These are phyloP conservation scores for Spergularia marina DNA, from an alignment of 148 eudicot genomes.

Conservation along the genomic window DNA sequence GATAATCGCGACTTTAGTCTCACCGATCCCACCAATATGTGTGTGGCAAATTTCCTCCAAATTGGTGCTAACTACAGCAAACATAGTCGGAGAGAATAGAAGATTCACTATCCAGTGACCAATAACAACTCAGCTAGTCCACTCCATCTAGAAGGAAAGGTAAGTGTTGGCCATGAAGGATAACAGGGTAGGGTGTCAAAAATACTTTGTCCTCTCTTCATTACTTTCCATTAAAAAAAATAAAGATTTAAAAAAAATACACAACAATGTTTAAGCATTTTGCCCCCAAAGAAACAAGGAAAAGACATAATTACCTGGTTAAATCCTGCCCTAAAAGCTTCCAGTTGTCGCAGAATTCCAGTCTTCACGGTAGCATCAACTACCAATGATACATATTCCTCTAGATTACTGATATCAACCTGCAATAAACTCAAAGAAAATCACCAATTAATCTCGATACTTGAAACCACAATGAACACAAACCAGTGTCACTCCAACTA, in stretches of 20 bases:
- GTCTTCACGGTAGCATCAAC: slow-evolving; percentile 87
- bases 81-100: not conserved
- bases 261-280: not conserved
- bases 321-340: slow-evolving; percentile 93
- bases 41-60: not conserved
- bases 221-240: too few species aligned
- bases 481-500: not conserved
- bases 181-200: too few species aligned
- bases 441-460: slow-evolving; percentile 1
- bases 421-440: slow-evolving; percentile 23
- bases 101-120: too few species aligned
- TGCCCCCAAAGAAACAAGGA: not conserved
- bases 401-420: slow-evolving; percentile 80
- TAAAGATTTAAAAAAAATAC: not conserved
- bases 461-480: slow-evolving; percentile 1
- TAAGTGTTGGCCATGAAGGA: too few species aligned
- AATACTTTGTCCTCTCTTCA: too few species aligned
- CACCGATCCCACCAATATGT: not conserved
- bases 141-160: too few species aligned
- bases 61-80: not conserved
- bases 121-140: too few species aligned
- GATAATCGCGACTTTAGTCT: too few species aligned
- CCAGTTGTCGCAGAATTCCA: slow-evolving; percentile 74
- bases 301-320: slow-evolving; percentile 53
- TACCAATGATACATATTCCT: slow-evolving; percentile 74